phyloP scores from a whole-genome alignment of 2,329 filamentous ascomycete species.

The Pyricularia sp. region DNA sequence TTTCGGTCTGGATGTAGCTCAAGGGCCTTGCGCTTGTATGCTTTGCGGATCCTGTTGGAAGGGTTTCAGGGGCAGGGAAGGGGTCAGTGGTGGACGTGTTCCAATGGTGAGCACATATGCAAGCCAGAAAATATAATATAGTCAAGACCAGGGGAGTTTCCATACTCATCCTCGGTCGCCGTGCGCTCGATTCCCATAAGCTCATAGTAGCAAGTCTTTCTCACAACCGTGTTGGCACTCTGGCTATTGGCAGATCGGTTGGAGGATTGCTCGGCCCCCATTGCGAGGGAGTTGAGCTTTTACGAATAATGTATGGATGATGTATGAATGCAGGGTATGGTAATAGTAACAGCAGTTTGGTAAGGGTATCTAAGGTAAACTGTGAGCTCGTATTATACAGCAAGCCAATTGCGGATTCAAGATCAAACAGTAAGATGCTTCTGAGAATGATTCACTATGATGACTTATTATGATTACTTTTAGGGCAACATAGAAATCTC shows the following conservation, averaged over 20 bases:
- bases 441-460: neutral
- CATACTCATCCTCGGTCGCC: slow-evolving; percentile 74
- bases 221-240: slow-evolving; percentile 15
- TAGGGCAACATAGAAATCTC: neutral
- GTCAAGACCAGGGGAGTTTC: neutral
- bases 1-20: slow-evolving; percentile 95
- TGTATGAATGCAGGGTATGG: neutral
- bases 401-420: neutral
- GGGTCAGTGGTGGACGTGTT: neutral
- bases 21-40: slow-evolving; percentile 82
- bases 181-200: slow-evolving; percentile 63
- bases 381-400: neutral
- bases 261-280: slow-evolving; percentile 50
- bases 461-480: neutral
- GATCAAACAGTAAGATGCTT: neutral
- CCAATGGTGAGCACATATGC: neutral
- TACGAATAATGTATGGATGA: neutral
- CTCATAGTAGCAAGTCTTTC: slow-evolving; percentile 78
- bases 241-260: slow-evolving; percentile 18
- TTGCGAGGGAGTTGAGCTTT: slow-evolving; percentile 15
- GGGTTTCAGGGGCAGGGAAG: neutral
- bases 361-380: neutral
- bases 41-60: slow-evolving; percentile 69
- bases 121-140: neutral
- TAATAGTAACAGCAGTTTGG: neutral